A percentile compares a stretch with the other conserved stretches of the same genome.
Conservation (phyloP, 192 early-diverging fungal genomes). For the Coemansia sp. region DNA sequence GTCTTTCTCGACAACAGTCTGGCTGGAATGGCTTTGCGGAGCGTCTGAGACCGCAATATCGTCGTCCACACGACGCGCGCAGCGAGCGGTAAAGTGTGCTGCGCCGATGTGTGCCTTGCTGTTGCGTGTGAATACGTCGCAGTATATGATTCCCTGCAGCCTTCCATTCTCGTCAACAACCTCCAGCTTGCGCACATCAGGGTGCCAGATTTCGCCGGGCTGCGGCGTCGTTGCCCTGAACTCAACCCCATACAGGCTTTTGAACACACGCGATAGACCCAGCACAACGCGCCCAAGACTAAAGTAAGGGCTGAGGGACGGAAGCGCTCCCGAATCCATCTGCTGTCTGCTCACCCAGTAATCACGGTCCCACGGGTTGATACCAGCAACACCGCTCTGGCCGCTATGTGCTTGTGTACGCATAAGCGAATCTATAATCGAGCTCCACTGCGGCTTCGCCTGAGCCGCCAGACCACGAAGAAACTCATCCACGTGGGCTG, state of each 20-base stretch:
- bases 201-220: conserved; percentile 89
- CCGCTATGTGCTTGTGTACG: conserved; percentile 10
- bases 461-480: conserved; percentile 66
- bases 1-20: conserved; percentile 50
- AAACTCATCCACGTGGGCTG: conserved; percentile 84
- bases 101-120: conserved; percentile 77
- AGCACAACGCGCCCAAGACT: conserved; percentile 86
- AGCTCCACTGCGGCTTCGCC: conserved; percentile 59
- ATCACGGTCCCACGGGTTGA: conserved; percentile 84
- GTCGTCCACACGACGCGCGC: conserved; percentile 83
- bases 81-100: conserved; percentile 94
- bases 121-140: conserved; percentile 82
- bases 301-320: conserved; percentile 71
- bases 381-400: neutral
- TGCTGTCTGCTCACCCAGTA: conserved; percentile 61
- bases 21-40: conserved; percentile 21
- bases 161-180: conserved; percentile 87
- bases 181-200: conserved; percentile 86
- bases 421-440: conserved; percentile 56
- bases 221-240: conserved; percentile 67
- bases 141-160: conserved; percentile 90
- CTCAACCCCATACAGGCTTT: conserved; percentile 82
- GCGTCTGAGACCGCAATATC: conserved; percentile 51
- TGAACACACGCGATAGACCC: conserved; percentile 84
- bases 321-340: conserved; percentile 40